Conservation (phyloP, 805 yeast genomes). For the Zygosaccharomyces pseudorouxii region DNA sequence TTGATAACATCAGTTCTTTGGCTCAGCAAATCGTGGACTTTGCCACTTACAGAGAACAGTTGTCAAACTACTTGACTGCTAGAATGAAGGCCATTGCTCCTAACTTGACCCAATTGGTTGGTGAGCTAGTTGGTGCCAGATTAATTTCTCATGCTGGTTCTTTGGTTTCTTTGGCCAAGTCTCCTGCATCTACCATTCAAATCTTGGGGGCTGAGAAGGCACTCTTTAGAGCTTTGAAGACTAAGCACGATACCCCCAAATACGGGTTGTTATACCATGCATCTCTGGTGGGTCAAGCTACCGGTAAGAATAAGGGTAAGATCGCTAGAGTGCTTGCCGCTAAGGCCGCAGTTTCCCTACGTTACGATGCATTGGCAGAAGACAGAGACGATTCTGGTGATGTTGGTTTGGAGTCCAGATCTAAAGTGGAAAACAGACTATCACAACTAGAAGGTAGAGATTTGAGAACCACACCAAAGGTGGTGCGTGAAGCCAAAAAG, state of each 20-base stretch:
- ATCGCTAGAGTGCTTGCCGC: slow-evolving; percentile 98
- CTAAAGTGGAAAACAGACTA: slow-evolving; percentile 90
- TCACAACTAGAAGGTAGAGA: slow-evolving; percentile 97
- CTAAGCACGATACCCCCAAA: slow-evolving; percentile 98
- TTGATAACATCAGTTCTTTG: slow-evolving; percentile 79
- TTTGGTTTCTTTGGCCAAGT: slow-evolving; percentile 88
- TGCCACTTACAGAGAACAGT: slow-evolving; percentile 93
- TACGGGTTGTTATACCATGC: slow-evolving; percentile 97
- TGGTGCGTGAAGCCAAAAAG: slow-evolving; percentile 78
- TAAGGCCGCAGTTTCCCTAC: slow-evolving; percentile 92
- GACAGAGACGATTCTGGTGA: slow-evolving; percentile 96
- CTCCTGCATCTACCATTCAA: slow-evolving; percentile 98
- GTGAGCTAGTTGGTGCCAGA: slow-evolving; percentile 98
- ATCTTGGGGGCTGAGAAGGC: slow-evolving; percentile 99
- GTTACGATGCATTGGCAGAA: slow-evolving; percentile 96
- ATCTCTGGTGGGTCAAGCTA: slow-evolving; percentile 94
- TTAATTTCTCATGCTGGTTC: slow-evolving; percentile 97
- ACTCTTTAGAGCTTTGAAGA: slow-evolving; percentile 94
- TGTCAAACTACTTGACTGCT: slow-evolving; percentile 82
- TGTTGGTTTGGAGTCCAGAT: slow-evolving; percentile 84
- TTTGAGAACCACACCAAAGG: slow-evolving; percentile 80
- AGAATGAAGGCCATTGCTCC: slow-evolving; percentile 99
- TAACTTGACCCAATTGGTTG: slow-evolving; percentile 89
- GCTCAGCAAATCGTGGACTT: slow-evolving; percentile 97
- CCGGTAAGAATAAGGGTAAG: slow-evolving; percentile 97